A percentile compares a stretch with the other conserved stretches of the same genome.
Conservation (phyloP, 768 basidiomycete species). For the Lactifluus volemus region DNA sequence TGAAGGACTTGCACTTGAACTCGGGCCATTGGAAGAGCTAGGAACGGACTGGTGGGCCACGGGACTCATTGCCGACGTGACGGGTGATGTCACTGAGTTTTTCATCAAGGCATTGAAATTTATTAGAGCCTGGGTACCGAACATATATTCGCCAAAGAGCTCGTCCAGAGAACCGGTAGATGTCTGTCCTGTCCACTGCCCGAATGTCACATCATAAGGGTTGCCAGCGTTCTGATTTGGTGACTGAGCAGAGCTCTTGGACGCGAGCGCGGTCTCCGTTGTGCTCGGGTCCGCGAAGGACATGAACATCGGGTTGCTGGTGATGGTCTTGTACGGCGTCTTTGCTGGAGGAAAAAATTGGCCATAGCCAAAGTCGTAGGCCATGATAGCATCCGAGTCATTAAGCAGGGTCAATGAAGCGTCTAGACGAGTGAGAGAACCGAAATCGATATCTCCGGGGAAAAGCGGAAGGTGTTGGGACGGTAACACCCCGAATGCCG, state of each 20-base stretch:
- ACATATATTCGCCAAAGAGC: no score
- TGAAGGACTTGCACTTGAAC: no score
- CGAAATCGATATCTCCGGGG: constrained; percentile 44
- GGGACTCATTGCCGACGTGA: no score
- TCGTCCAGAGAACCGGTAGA: no score
- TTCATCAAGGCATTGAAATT: no score
- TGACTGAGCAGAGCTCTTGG: constrained; percentile 1
- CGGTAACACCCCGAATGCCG: no score
- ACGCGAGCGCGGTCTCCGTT: constrained; percentile 20
- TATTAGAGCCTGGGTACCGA: no score
- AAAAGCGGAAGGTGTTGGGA: no score
- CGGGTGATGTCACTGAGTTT: no score
- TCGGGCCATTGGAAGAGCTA: no score
- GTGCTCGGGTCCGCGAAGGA: constrained; percentile 50
- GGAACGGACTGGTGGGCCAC: no score
- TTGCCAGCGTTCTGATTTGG: constrained; percentile 19
- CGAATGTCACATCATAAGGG: constrained; percentile 38
- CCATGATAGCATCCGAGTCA: constrained; percentile 31
- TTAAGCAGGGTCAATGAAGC: constrained; percentile 58
- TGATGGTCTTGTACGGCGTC: constrained; percentile 67
- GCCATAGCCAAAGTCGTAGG: constrained; percentile 33
- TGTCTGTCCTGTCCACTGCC: no score
- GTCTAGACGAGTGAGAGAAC: constrained; percentile 61
- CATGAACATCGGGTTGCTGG: constrained; percentile 77
- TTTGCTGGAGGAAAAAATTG: constrained; percentile 35